Evolutionary conservation across 164 flowering plant genomes (phyloP), one percentile per base, ranked within the genome.

Genomic region (Piper betle): DNA sequence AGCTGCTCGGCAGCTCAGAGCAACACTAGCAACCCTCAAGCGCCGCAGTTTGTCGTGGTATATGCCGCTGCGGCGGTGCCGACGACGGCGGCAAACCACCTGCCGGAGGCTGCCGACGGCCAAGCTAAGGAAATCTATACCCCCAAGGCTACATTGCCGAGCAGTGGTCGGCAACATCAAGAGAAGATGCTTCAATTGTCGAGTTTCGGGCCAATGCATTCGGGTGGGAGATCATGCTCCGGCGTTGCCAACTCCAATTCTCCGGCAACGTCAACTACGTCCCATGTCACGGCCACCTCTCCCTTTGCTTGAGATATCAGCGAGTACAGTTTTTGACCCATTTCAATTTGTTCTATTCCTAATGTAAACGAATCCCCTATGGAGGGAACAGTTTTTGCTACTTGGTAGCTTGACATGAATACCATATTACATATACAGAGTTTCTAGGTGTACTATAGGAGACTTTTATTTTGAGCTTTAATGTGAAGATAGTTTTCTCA

Each of bases 11-110:
- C 79, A n/a, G 67, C 57, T n/a, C 77, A 68, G 20, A 25, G 8
- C 58, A 39, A 11, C 52, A n/a, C n/a, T n/a, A 39, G 57, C 67
- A 75, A 64, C 66, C 73, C 66, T 64, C 53, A 74, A 16, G 83
- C 82, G 60, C 57, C 89, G 3, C 91, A 83, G 58, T 77, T 83
- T 58, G 80, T 86, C 6, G 82, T 89, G 57, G 89, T 89, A 1
- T 80, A 79, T 55, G 69, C 84, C 0, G 63, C 79, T 16, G 54
- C 82, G 6, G 46, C n/a, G n/a, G n/a, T n/a, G n/a, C n/a, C 33
- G 33, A 25, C 2, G 33, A 1, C 33, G 33, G 33, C 33, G 33
- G 33, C 20, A 39, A 17, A 10, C 13, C 63, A 65, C 15, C 46
- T 12, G 12, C 19, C 77, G 16, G 79, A 75, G 10, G 78, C 70